Base-by-base conservation (phyloP, 2,329 filamentous ascomycete species). In the Calonectria leucothoes region DNA sequence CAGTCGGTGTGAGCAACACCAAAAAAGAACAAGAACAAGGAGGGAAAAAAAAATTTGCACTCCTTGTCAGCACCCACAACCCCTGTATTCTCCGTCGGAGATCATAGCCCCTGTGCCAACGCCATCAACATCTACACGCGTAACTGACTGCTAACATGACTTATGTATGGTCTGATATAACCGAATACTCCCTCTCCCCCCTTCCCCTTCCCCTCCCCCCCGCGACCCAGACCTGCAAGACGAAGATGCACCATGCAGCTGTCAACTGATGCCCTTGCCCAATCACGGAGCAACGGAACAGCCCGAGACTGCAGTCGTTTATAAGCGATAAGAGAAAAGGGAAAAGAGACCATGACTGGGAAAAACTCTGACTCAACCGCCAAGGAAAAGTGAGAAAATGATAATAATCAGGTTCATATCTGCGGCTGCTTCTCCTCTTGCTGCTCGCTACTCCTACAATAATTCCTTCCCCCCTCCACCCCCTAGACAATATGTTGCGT, bases 281-380 rank as follows among this genome's bases (percentile, higher is more conserved):
- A 69, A 69, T 68, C 66, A 57, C 31, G 55, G 35, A 61, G 15
- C 33, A 61, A 25, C n/a, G 33, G 20, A 61, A 14, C 23, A 61
- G 12, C 35, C 55, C 55, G 55, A 39, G 33, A 25, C 55, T 29
- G 33, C 55, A 61, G 39, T 61, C 23, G 23, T 27, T 37, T 23
- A 39, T 39, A 27, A 8, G 70, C n/a, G 70, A 52, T 7, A 69
- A 70, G 71, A 66, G 71, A 45, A 48, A 70, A 73, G 66, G 42
- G 67, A 52, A 66, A 73, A 71, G 59, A 63, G 64, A 35, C 37
- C 25, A 69, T 23, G 25, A 39, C 5, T 37, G 55, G 39, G 33
- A 35, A 61, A 25, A 35, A 48, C 17, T 25, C 23, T n/a, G 31
- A 55, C 51, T 61, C 7, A 25, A 39, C 10, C 6, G 35, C 11